Evolutionary conservation across 2,329 filamentous ascomycete species (phyloP).

Genomic region (Aspergillus japonicus): DNA sequence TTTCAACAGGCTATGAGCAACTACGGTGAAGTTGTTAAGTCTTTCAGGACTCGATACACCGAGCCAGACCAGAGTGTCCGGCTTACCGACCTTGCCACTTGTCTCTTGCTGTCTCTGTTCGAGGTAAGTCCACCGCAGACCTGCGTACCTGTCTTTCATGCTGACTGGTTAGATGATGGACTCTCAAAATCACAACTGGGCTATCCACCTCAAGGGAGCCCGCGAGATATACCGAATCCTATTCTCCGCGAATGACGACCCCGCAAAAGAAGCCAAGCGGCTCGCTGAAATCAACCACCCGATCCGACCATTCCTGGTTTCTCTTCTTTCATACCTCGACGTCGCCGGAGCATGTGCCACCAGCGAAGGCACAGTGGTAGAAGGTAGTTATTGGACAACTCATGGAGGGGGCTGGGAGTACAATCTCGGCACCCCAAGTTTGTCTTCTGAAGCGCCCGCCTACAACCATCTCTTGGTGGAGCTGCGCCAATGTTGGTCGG

Average conservation of each 20-base stretch:
- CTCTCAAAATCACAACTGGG: slow-evolving; percentile 40
- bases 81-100: slow-evolving; percentile 36
- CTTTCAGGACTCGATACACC: slow-evolving; percentile 29
- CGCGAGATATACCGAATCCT: slow-evolving; percentile 38
- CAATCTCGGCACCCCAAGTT: slow-evolving; percentile 34
- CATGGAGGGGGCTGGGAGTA: slow-evolving; percentile 41
- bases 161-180: slow-evolving; percentile 37
- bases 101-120: slow-evolving; percentile 35
- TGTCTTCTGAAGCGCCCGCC: slow-evolving; percentile 21
- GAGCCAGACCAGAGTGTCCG: slow-evolving; percentile 25
- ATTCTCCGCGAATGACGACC: slow-evolving; percentile 28
- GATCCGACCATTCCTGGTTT: slow-evolving; percentile 39
- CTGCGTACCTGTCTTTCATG: background rate
- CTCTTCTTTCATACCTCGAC: slow-evolving; percentile 41
- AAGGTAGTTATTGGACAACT: slow-evolving; percentile 41
- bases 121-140: slow-evolving; percentile 26
- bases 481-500: slow-evolving; percentile 32
- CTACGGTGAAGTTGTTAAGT: slow-evolving; percentile 39
- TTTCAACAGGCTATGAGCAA: slow-evolving; percentile 40
- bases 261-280: slow-evolving; percentile 28
- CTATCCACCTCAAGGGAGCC: slow-evolving; percentile 40
- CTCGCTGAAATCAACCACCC: slow-evolving; percentile 34
- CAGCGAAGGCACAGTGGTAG: slow-evolving; percentile 37
- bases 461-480: slow-evolving; percentile 27
- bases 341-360: slow-evolving; percentile 41